Evolutionary conservation across 129 eudicot species (phyloP).

Genomic region (Calendula officinalis): DNA sequence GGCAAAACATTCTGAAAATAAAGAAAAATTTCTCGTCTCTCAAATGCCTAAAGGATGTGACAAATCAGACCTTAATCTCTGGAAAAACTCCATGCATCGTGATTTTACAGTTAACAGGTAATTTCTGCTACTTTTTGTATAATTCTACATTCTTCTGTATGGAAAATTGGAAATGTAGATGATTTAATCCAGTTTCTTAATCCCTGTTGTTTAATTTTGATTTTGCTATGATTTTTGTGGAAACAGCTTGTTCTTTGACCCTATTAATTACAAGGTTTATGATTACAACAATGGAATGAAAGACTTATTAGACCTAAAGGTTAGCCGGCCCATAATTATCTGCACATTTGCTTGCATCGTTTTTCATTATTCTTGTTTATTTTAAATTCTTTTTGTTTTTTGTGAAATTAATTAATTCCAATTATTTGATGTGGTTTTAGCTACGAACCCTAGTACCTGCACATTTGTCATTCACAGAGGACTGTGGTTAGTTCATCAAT

Average conservation of each 20-base stretch:
- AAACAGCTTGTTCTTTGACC: slow-evolving; percentile 86
- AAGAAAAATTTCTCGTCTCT: slow-evolving; percentile 30
- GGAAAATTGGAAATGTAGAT: not conserved
- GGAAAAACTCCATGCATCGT: slow-evolving; percentile 70
- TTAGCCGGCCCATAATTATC: slow-evolving; percentile 23
- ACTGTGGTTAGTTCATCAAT: slow-evolving; percentile 59
- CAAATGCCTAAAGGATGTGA: slow-evolving; percentile 49
- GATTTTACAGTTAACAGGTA: slow-evolving; percentile 94
- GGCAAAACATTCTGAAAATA: slow-evolving; percentile 32
- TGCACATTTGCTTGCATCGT: not conserved
- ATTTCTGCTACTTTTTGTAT: not conserved
- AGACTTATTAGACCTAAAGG: slow-evolving; percentile 68
- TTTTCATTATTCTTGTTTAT: not conserved
- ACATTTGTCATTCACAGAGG: slow-evolving; percentile 72
- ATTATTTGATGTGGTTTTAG: slow-evolving; percentile 44
- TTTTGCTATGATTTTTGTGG: slow-evolving; percentile 15
- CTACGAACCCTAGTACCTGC: slow-evolving; percentile 77
- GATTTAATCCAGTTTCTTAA: not conserved
- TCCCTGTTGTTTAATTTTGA: not conserved
- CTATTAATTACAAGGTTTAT: slow-evolving; percentile 53
- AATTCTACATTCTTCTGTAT: slow-evolving; percentile 1
- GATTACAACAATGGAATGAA: slow-evolving; percentile 70
- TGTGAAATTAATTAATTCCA: slow-evolving; percentile 5
- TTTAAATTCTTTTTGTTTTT: slow-evolving; percentile 2
- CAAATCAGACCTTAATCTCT: slow-evolving; percentile 46